These are phyloP conservation scores for Ustilago nuda DNA, from an alignment of 1,284 basidiomycete genomes.

Conservation along the genomic window DNA sequence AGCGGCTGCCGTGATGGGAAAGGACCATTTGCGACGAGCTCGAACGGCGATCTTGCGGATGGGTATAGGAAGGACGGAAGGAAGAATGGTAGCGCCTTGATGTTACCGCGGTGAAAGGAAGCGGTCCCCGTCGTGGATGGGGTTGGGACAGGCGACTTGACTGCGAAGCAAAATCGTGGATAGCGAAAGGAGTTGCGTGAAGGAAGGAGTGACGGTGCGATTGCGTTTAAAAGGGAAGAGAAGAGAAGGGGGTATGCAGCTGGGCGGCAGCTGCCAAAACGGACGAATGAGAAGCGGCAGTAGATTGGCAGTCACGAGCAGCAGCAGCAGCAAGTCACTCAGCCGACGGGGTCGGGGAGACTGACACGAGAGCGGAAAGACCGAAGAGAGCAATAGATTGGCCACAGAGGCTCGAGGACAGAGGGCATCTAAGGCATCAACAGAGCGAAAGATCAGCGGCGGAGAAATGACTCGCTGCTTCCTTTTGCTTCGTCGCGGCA, in stretches of 20 bases:
- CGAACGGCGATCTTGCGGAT: not conserved
- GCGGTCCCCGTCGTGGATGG: conserved; percentile 13
- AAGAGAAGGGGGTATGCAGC: conserved; percentile 20
- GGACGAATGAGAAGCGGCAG: conserved; percentile 25
- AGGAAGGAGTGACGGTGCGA: conserved; percentile 11
- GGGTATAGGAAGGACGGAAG: not conserved
- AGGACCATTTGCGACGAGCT: not conserved
- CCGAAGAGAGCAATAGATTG: not conserved
- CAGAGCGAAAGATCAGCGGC: not conserved
- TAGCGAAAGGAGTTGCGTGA: conserved; percentile 24
- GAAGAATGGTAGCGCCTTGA: conserved; percentile 2
- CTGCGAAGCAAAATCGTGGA: not conserved
- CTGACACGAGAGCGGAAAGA: not conserved
- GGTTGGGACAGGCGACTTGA: conserved; percentile 9
- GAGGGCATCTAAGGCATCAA: not conserved
- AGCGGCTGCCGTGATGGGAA: not conserved
- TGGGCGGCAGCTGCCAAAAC: conserved; percentile 25
- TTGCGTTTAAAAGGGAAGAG: conserved; percentile 30
- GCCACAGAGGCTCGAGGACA: not conserved
- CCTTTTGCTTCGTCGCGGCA: not conserved
- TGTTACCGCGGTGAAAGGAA: conserved; percentile 1
- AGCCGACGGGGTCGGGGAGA: conserved; percentile 15
- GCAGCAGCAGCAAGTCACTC: conserved; percentile 4
- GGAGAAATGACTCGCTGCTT: not conserved
- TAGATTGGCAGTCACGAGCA: not conserved